Evolutionary conservation across 169 alveolate species (phyloP).

Genomic region (Nephromyces sp.): DNA sequence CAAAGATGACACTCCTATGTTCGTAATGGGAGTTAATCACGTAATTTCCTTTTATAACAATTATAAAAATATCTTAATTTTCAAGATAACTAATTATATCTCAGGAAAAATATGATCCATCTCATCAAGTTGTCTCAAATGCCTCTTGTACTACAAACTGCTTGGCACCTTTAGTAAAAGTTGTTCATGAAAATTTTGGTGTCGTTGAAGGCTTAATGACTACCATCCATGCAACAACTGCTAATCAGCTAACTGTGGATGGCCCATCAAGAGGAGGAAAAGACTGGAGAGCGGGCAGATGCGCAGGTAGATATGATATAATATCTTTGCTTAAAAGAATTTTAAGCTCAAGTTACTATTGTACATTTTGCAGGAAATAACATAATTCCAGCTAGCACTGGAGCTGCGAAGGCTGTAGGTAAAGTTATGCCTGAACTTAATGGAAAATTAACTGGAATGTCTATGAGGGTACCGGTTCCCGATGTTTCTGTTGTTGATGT

Average conservation of each 20-base stretch:
- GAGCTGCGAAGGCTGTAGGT: slow-evolving; percentile 99
- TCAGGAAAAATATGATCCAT: slow-evolving; percentile 66
- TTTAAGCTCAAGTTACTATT: no score
- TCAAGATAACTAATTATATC: neutral
- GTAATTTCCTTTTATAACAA: neutral
- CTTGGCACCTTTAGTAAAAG: slow-evolving; percentile 98
- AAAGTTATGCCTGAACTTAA: slow-evolving; percentile 92
- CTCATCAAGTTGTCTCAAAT: slow-evolving; percentile 85
- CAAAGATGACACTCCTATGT: slow-evolving; percentile 93
- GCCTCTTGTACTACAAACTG: slow-evolving; percentile 99
- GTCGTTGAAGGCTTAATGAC: slow-evolving; percentile 97
- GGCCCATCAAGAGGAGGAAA: slow-evolving; percentile 99
- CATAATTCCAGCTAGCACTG: slow-evolving; percentile 98
- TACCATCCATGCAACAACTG: slow-evolving; percentile 98
- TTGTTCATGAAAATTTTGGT: slow-evolving; percentile 91
- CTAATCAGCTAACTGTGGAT: slow-evolving; percentile 96
- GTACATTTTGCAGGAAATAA: slow-evolving; percentile 54
- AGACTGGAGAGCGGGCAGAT: slow-evolving; percentile 99
- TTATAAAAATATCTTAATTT: neutral
- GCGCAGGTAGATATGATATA: slow-evolving; percentile 90
- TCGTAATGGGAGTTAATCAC: slow-evolving; percentile 97
- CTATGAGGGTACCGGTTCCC: slow-evolving; percentile 98
- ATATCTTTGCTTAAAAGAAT: neutral
- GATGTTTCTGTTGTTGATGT: slow-evolving; percentile 98
- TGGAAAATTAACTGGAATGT: slow-evolving; percentile 97